A percentile compares a stretch with the other conserved stretches of the same genome.
Evolutionary conservation across 148 eudicot genomes (phyloP).

Genomic region (Tetragonia tetragonoides): DNA sequence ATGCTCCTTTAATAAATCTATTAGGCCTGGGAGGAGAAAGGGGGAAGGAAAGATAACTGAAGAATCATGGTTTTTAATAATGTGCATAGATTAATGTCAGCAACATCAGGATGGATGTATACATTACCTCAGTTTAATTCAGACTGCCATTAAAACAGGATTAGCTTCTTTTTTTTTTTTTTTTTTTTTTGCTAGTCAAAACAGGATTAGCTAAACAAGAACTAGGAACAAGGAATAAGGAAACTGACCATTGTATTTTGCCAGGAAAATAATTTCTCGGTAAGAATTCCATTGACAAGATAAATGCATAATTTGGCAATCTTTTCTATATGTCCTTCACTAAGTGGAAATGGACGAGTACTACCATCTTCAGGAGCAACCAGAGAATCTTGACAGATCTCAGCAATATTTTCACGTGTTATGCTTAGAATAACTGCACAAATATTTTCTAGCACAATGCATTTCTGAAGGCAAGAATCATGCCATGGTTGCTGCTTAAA

Average conservation of each 20-base stretch:
- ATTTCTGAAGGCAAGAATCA: constrained; percentile 56
- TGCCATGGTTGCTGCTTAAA: constrained; percentile 67
- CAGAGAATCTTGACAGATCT: constrained; percentile 38
- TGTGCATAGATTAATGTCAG: too few relatives aligned
- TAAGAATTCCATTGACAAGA: constrained; percentile 53
- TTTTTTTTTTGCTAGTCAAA: too few relatives aligned
- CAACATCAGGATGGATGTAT: too few relatives aligned
- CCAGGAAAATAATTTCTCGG: constrained; percentile 68
- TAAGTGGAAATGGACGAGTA: constrained; percentile 21
- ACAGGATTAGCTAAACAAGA: too few relatives aligned
- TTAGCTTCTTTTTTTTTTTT: too few relatives aligned
- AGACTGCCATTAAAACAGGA: too few relatives aligned
- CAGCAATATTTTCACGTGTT: constrained; percentile 43
- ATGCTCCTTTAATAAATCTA: not conserved
- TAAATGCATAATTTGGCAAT: constrained; percentile 71
- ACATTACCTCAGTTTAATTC: too few relatives aligned
- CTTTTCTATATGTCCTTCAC: constrained; percentile 36
- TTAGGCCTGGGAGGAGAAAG: not conserved
- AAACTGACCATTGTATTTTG: constrained; percentile 60
- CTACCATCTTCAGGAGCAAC: constrained; percentile 23
- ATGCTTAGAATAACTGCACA: constrained; percentile 57
- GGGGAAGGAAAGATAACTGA: not conserved
- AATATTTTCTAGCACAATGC: constrained; percentile 48
- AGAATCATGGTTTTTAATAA: not conserved
- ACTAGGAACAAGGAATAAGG: not conserved